Percentiles rank a stretch among this genome's conserved stretches.
Evolutionary conservation across 805 yeast species (phyloP).

Genomic region (Candida maltosa): DNA sequence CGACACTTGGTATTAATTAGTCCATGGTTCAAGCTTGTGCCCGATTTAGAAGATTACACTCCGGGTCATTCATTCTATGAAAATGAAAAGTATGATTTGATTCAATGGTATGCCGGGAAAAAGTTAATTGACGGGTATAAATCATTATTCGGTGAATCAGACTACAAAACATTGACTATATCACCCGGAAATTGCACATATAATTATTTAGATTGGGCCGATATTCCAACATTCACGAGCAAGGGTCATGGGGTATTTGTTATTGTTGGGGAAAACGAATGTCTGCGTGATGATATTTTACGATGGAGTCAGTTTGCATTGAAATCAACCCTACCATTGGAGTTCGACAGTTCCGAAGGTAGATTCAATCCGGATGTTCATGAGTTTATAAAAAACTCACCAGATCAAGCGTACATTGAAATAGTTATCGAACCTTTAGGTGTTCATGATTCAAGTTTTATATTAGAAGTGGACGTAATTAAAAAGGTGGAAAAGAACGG

Average conservation of each 20-base stretch:
- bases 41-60: too few species aligned
- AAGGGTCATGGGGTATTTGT: slow-evolving; percentile 25
- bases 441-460: slow-evolving; percentile 27
- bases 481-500: slow-evolving; percentile 7
- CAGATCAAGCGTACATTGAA: slow-evolving; percentile 17
- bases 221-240: slow-evolving; percentile 26
- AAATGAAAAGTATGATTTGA: slow-evolving; percentile 19
- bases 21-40: slow-evolving; percentile 37
- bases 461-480: slow-evolving; percentile 21
- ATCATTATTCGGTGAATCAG: slow-evolving; percentile 13
- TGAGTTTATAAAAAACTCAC: slow-evolving; percentile 16
- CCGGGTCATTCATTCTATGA: slow-evolving; percentile 36
- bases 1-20: slow-evolving; percentile 23
- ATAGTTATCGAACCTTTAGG: slow-evolving; percentile 36
- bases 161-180: slow-evolving; percentile 11
- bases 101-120: slow-evolving; percentile 9
- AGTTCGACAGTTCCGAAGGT: slow-evolving; percentile 17
- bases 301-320: slow-evolving; percentile 33
- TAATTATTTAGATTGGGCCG: slow-evolving; percentile 26
- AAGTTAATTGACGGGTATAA: slow-evolving; percentile 4
- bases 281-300: slow-evolving; percentile 36
- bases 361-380: slow-evolving; percentile 15
- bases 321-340: slow-evolving; percentile 20
- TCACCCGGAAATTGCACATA: slow-evolving; percentile 25
- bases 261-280: slow-evolving; percentile 40